Evolutionary conservation across 768 basidiomycete species (phyloP).

Genomic region (Boletus rubescentipes): DNA sequence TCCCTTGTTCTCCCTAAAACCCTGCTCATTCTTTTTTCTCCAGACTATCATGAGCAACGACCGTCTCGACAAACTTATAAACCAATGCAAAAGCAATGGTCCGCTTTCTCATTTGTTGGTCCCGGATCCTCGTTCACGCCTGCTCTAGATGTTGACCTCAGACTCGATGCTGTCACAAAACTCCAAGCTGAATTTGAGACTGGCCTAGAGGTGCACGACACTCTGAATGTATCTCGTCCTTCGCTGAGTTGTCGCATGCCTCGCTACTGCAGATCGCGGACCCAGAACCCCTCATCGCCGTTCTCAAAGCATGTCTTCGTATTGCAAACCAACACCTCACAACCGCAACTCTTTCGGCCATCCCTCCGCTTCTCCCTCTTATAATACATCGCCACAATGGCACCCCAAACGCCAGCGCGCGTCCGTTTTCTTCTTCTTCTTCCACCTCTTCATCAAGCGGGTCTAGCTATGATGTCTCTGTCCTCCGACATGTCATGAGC

Average conservation of each 20-base stretch:
- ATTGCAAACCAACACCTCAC: slow-evolving; percentile 81
- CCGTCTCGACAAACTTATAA: slow-evolving; percentile 58
- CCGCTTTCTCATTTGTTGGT: slow-evolving; percentile 16
- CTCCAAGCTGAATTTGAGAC: slow-evolving; percentile 74
- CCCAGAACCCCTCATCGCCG: slow-evolving; percentile 63
- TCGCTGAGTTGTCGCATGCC: slow-evolving; percentile 13
- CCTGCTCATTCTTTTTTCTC: slow-evolving; percentile 15
- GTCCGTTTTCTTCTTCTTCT: slow-evolving; percentile 52
- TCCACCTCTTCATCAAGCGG: slow-evolving; percentile 46
- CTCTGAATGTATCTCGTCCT: slow-evolving; percentile 7
- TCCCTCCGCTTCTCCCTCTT: slow-evolving; percentile 65
- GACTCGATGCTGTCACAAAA: slow-evolving; percentile 77
- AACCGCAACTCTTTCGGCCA: slow-evolving; percentile 68
- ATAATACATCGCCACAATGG: slow-evolving; percentile 46
- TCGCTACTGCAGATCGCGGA: slow-evolving; percentile 58
- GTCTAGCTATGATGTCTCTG: slow-evolving; percentile 48
- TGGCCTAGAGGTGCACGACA: slow-evolving; percentile 57
- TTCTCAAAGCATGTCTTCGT: slow-evolving; percentile 73
- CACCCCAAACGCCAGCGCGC: slow-evolving; percentile 25
- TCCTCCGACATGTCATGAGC: slow-evolving; percentile 64
- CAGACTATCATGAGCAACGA: slow-evolving; percentile 51
- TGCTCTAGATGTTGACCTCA: slow-evolving; percentile 69
- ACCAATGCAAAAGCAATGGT: slow-evolving; percentile 68
- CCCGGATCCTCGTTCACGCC: slow-evolving; percentile 6
- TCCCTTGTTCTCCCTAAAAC: slow-evolving; percentile 8